Percentiles rank a stretch among this genome's conserved stretches.
These are phyloP conservation scores for Yarrowia sp. DNA, from an alignment of 805 yeast genomes.

Conservation along the genomic window DNA sequence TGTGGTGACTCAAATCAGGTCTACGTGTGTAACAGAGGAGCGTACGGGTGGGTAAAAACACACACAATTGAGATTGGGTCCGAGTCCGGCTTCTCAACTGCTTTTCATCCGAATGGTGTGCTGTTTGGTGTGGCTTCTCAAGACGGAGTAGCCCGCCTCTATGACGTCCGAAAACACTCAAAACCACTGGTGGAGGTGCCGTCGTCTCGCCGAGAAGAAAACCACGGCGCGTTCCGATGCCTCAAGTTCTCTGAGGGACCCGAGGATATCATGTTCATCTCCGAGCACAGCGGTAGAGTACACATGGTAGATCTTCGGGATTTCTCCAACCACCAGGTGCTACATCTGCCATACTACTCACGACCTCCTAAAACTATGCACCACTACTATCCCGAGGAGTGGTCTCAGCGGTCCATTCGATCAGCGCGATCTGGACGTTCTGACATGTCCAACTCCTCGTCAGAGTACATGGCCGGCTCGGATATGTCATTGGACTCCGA, in stretches of 20 bases:
- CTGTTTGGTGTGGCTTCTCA: slow-evolving; percentile 80
- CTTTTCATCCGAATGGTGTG: slow-evolving; percentile 70
- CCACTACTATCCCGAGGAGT: slow-evolving; percentile 20
- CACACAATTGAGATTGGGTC: slow-evolving; percentile 53
- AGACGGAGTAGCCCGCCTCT: slow-evolving; percentile 74
- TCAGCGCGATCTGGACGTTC: slow-evolving; percentile 38
- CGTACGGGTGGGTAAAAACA: slow-evolving; percentile 35
- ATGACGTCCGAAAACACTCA: slow-evolving; percentile 65
- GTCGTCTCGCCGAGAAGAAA: slow-evolving; percentile 42
- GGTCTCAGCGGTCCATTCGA: slow-evolving; percentile 8
- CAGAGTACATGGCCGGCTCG: slow-evolving; percentile 20
- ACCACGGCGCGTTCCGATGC: slow-evolving; percentile 66
- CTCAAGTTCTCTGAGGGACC: slow-evolving; percentile 59
- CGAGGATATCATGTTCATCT: slow-evolving; percentile 70
- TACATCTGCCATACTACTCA: slow-evolving; percentile 39
- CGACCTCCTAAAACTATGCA: slow-evolving; percentile 17
- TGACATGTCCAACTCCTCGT: slow-evolving; percentile 18
- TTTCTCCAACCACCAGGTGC: slow-evolving; percentile 69
- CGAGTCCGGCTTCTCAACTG: slow-evolving; percentile 80
- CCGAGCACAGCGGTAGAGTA: slow-evolving; percentile 83
- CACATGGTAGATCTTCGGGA: slow-evolving; percentile 80
- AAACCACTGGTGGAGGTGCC: slow-evolving; percentile 40
- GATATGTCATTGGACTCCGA: slow-evolving; percentile 22
- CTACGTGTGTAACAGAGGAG: slow-evolving; percentile 42
- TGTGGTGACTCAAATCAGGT: slow-evolving; percentile 78